Base-by-base conservation (phyloP, 306 rosid species). In the Sophora flavescens region DNA sequence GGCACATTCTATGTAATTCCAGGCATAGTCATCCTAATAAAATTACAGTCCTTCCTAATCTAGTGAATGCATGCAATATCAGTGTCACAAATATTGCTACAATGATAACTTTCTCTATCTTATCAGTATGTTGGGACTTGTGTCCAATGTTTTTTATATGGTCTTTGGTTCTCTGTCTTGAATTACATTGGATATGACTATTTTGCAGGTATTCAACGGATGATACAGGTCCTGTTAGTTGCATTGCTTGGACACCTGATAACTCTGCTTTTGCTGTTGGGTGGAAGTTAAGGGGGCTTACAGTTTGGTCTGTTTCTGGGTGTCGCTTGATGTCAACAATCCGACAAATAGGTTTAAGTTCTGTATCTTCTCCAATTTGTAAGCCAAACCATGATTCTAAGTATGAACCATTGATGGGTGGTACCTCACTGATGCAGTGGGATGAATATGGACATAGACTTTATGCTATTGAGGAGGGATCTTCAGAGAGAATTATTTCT, bases 211-310 rank as follows among this genome's bases (percentile, higher is more conserved):
- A 92, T 76, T 89, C 98, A 61, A 76, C 87, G 89, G 98, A 95
- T 62, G 98, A 95, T 71, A 92, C 97, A 66, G 98, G 98, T 44
- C 80, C 91, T 80, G 98, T 95, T 67, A 85, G 90, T 83, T 92
- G 92, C 86, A 90, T 95, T 87, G 86, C 90, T n/a, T 92, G 98
- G 98, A 95, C 98, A 41, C 97, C 98, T 57, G 98, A 95, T 86
- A 89, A 95, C 82, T 88, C 98, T 69, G 95, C 96, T 80, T 95
- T 95, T 90, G 97, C 96, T 44, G 97, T 95, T 73, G 98, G 98
- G 74, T 95, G 98, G 97, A 95, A 89, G 77, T 86, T 88, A 68
- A 90, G 98, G 85, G 98, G 98, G 58, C 96, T 95, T 77, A 81
- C 98, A 18, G 98, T 95, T 83, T 92, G 97, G 98, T 95, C 98